Evolutionary conservation across 1,284 basidiomycete genomes (phyloP), one percentile per base, ranked within the genome.

Genomic region (Cutaneotrichosporon cavernicola): DNA sequence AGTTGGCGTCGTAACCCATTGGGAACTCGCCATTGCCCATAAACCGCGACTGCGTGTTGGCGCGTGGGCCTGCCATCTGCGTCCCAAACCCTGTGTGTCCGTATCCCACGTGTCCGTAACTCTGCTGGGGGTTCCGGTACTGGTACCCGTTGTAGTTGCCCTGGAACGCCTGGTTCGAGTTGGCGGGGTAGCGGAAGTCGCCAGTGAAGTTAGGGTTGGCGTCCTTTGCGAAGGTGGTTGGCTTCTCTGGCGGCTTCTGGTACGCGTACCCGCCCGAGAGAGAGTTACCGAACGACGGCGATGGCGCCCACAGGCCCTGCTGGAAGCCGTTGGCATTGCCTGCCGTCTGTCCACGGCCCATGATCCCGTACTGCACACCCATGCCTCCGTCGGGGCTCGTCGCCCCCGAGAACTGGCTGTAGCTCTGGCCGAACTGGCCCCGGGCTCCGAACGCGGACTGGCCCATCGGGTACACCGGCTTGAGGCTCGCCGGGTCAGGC

Each of bases 231-330:
- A 57, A 60, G 30, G 65, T 55, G 34, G 52, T 58, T 58, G 63
- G 61, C 30, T 46, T 51, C 52, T 62, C 38, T 34, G 49, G 51
- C 34, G 38, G 53, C 58, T 55, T 66, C 63, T 67, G 60, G 46
- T 56, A 55, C 31, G 62, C 62, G 59, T 75, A 76, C 8, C 67
- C 73, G 5, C 67, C 70, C 13, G 73, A 64, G 69, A 73, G 69
- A 2, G 71, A 67, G 14, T 72, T 69, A 32, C 71, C 74, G 46
- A 77, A 77, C 18, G 72, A 69, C 10, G 72, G 67, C 16, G 72
- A 69, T 11, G 72, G 67, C 5, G 73, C 73, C 76, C 76, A 78
- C 5, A 77, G 65, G 9, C 70, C 72, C 55, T 75, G 73, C 61
- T 73, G 72, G 64, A 58, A 67, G 7, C 63, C 70, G 62, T 66